phyloP scores from a whole-genome alignment of 768 basidiomycete genomes.

The Tulasnella sp. region DNA sequence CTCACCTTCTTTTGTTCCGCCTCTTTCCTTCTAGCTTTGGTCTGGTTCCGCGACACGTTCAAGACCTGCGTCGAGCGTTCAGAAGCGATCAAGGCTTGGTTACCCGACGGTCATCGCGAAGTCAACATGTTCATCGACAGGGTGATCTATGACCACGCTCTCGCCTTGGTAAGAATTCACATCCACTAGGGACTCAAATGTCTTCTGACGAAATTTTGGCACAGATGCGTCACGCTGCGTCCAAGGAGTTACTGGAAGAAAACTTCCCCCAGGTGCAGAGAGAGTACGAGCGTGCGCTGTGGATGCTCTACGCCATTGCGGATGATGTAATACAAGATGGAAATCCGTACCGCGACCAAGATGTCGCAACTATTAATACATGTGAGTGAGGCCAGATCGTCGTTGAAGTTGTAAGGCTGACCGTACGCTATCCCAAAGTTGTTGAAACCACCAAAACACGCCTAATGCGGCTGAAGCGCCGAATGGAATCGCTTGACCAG shows the following conservation, averaged over 20 bases:
- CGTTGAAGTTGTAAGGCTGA: background rate
- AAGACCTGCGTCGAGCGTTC: conserved; percentile 94
- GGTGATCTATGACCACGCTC: conserved; percentile 89
- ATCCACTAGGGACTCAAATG: background rate
- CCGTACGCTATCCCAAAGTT: background rate
- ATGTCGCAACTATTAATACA: conserved; percentile 58
- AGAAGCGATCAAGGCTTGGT: conserved; percentile 83
- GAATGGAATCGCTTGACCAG: conserved; percentile 24
- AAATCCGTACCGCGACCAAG: conserved; percentile 85
- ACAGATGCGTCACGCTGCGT: conserved; percentile 90
- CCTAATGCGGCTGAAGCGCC: conserved; percentile 25
- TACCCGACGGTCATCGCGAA: conserved; percentile 74
- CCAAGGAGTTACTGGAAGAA: conserved; percentile 81
- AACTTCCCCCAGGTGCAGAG: conserved; percentile 86
- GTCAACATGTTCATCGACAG: conserved; percentile 87
- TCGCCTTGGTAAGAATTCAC: conserved; percentile 67
- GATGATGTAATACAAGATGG: conserved; percentile 83
- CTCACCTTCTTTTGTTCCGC: conserved; percentile 1
- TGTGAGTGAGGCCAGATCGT: conserved; percentile 21
- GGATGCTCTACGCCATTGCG: conserved; percentile 90
- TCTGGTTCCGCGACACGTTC: conserved; percentile 94
- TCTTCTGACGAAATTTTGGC: conserved; percentile 14
- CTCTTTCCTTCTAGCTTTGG: conserved; percentile 55
- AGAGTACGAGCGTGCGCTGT: conserved; percentile 91
- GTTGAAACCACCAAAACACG: conserved; percentile 33